These are phyloP conservation scores for Chlorella vulgaris DNA, from an alignment of 139 green algal genomes.

Conservation along the genomic window DNA sequence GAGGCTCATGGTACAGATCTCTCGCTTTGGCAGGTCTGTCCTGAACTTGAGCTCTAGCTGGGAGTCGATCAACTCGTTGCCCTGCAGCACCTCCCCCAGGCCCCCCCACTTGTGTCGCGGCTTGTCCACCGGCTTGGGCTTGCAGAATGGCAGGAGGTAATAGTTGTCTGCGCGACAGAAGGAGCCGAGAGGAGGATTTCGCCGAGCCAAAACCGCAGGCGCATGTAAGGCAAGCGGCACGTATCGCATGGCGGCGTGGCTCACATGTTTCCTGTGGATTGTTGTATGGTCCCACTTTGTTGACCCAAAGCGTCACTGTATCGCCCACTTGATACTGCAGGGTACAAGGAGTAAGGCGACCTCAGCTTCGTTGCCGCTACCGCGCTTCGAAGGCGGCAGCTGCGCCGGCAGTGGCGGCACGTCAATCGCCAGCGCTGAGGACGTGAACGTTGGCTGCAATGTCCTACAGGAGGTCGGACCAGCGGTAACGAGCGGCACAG, in stretches of 20 bases:
- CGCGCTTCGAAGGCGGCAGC: too few relatives aligned
- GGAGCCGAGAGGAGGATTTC: neutral
- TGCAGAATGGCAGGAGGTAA: conserved; percentile 94
- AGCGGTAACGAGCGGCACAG: neutral
- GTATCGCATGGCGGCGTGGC: neutral
- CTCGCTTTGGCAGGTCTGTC: conserved; percentile 69
- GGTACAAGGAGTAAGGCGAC: neutral
- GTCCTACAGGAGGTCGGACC: too few relatives aligned
- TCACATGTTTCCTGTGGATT: conserved; percentile 95
- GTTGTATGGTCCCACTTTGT: conserved; percentile 94
- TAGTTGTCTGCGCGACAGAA: conserved; percentile 83
- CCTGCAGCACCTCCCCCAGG: conserved; percentile 94
- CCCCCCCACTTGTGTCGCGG: conserved; percentile 90
- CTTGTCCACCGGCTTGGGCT: conserved; percentile 53
- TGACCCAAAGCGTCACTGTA: conserved; percentile 85
- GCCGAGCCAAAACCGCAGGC: neutral
- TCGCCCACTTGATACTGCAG: conserved; percentile 82
- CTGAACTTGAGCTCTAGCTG: conserved; percentile 89
- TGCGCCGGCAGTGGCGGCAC: neutral
- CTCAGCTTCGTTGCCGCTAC: too few relatives aligned
- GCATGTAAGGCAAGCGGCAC: neutral
- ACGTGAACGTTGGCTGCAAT: neutral
- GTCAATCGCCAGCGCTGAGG: too few relatives aligned
- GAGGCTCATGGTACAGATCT: conserved; percentile 79
- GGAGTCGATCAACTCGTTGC: conserved; percentile 96